Evolutionary conservation across 2,329 filamentous ascomycete species (phyloP).

Genomic region (Penicillium carneum): DNA sequence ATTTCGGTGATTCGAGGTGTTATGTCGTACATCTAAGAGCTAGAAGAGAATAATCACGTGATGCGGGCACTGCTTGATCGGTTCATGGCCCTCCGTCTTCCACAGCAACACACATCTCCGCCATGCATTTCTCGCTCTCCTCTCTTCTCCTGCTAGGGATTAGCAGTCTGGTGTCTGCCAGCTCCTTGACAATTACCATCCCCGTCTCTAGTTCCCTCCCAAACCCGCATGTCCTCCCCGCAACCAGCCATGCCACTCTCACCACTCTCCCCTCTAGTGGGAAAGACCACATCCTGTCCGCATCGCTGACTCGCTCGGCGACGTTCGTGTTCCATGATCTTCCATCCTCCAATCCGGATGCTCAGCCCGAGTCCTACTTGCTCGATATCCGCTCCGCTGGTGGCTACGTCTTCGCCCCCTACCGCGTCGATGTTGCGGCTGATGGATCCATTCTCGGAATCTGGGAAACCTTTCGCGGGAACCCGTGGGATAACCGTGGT

Average conservation of each 20-base stretch:
- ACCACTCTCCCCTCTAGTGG: slow-evolving; percentile 49
- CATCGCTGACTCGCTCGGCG: slow-evolving; percentile 72
- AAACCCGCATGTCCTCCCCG: slow-evolving; percentile 52
- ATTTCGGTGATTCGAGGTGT: background rate
- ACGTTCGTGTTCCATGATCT: slow-evolving; percentile 80
- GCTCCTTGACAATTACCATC: slow-evolving; percentile 49
- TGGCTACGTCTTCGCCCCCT: slow-evolving; percentile 76
- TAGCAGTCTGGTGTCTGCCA: slow-evolving; percentile 11
- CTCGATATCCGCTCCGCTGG: slow-evolving; percentile 75
- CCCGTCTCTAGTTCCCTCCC: slow-evolving; percentile 53
- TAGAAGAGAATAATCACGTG: slow-evolving; percentile 2
- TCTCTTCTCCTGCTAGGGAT: slow-evolving; percentile 12
- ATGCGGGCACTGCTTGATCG: background rate
- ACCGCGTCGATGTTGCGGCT: slow-evolving; percentile 72
- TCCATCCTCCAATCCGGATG: slow-evolving; percentile 40
- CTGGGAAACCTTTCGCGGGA: slow-evolving; percentile 87
- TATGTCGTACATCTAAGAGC: background rate
- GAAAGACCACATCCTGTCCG: slow-evolving; percentile 61
- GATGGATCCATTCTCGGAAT: slow-evolving; percentile 63
- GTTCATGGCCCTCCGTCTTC: background rate
- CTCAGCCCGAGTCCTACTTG: slow-evolving; percentile 68
- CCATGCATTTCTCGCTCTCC: slow-evolving; percentile 16
- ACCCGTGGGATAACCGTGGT: slow-evolving; percentile 88
- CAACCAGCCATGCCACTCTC: slow-evolving; percentile 62
- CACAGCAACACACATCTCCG: slow-evolving; percentile 1